Percentiles rank a stretch among this genome's conserved stretches.
These are phyloP conservation scores for Crepidotus variabilis DNA, from an alignment of 768 basidiomycete species.

Conservation along the genomic window DNA sequence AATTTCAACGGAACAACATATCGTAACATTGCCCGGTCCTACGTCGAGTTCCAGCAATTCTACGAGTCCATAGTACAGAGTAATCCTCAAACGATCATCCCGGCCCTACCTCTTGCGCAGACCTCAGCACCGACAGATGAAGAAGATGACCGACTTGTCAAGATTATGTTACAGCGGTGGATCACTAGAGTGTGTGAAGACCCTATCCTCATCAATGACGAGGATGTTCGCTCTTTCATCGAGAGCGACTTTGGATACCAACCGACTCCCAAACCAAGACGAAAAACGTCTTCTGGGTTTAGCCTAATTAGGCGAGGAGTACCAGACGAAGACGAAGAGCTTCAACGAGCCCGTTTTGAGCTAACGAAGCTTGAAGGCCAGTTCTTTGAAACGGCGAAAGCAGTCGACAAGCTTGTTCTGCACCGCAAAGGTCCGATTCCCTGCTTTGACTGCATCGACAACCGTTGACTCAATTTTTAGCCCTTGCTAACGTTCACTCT, in stretches of 20 bases:
- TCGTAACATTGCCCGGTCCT: slow-evolving; percentile 92
- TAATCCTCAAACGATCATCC: slow-evolving; percentile 95
- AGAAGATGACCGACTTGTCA: slow-evolving; percentile 95
- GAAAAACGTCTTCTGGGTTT: slow-evolving; percentile 73
- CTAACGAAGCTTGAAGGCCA: slow-evolving; percentile 88
- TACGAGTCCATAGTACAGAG: slow-evolving; percentile 85
- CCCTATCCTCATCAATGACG: slow-evolving; percentile 81
- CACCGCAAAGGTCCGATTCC: slow-evolving; percentile 62
- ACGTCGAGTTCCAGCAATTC: slow-evolving; percentile 91
- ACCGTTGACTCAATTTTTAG: slow-evolving; percentile 32
- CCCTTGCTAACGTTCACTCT: slow-evolving; percentile 70
- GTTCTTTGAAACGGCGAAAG: slow-evolving; percentile 90
- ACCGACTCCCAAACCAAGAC: slow-evolving; percentile 71
- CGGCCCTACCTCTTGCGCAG: slow-evolving; percentile 92
- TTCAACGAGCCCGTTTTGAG: slow-evolving; percentile 87
- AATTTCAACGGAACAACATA: slow-evolving; percentile 89
- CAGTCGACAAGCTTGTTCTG: slow-evolving; percentile 81
- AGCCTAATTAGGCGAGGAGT: slow-evolving; percentile 74
- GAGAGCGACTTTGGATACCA: slow-evolving; percentile 98
- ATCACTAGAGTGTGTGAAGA: slow-evolving; percentile 91
- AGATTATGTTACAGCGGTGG: slow-evolving; percentile 95
- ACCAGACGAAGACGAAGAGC: slow-evolving; percentile 92
- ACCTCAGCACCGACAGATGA: slow-evolving; percentile 97
- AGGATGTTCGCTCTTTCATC: slow-evolving; percentile 91
- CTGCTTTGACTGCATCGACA: background rate